Percentiles rank a stretch among this genome's conserved stretches.
Evolutionary conservation across 1,284 basidiomycete species (phyloP).

Genomic region (Papiliotrema laurentii): DNA sequence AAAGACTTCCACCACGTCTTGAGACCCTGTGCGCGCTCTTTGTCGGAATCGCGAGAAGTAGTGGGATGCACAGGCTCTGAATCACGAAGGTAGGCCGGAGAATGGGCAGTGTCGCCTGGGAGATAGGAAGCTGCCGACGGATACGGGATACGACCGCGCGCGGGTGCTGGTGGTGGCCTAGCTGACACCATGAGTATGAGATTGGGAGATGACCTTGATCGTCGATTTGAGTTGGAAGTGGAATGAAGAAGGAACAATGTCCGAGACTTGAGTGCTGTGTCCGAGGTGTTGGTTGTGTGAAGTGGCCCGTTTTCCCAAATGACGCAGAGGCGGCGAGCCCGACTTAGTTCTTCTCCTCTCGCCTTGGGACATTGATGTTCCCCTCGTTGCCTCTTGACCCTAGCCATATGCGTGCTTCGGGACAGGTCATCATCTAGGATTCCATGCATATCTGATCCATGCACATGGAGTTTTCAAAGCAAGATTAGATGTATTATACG

Average conservation of each 20-base stretch:
- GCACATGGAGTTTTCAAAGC: background rate
- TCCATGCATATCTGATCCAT: background rate
- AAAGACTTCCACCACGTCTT: slow-evolving; percentile 82
- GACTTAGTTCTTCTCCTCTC: no score
- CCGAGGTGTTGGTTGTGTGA: no score
- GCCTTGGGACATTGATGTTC: no score
- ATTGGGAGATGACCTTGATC: background rate
- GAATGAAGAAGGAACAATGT: background rate
- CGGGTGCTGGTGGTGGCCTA: slow-evolving; percentile 35
- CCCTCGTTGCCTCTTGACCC: no score
- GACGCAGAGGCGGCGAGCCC: no score
- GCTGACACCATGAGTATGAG: slow-evolving; percentile 33
- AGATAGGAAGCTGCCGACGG: slow-evolving; percentile 35
- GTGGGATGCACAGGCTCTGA: slow-evolving; percentile 20
- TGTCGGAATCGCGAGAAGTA: slow-evolving; percentile 24
- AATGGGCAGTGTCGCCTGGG: slow-evolving; percentile 34
- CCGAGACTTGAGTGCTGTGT: no score
- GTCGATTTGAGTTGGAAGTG: background rate
- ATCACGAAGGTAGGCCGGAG: slow-evolving; percentile 18
- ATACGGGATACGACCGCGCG: slow-evolving; percentile 35
- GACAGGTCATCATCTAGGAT: background rate
- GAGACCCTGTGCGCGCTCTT: slow-evolving; percentile 50
- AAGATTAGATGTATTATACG: background rate
- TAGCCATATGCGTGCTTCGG: no score
- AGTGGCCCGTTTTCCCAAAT: no score